Conservation (phyloP, 345 rosid species). For the Leavenworthia alabamica region DNA sequence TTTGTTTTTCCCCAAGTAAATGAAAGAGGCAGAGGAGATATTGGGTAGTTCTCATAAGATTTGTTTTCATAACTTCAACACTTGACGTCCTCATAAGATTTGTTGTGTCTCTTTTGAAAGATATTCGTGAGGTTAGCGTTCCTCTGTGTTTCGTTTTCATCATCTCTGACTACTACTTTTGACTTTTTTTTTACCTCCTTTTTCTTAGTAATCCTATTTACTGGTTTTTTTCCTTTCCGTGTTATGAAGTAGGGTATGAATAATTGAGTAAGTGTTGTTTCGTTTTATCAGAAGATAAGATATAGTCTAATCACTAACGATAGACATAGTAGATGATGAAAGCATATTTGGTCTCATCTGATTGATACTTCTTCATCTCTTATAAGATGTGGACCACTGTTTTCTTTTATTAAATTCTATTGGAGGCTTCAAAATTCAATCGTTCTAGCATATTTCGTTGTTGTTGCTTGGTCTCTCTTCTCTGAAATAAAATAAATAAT, state of each 20-base stretch:
- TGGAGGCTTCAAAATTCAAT: too few relatives aligned
- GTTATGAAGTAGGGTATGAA: not conserved
- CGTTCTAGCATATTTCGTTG: too few relatives aligned
- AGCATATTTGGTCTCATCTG: slow-evolving; percentile 4
- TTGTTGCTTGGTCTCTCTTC: too few relatives aligned
- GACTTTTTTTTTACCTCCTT: not conserved
- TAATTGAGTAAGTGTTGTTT: not conserved
- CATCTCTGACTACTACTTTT: not conserved
- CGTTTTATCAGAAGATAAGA: not conserved
- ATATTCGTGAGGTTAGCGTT: slow-evolving; percentile 8
- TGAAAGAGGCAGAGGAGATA: slow-evolving; percentile 10
- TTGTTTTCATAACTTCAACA: too few relatives aligned
- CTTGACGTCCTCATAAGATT: slow-evolving; percentile 23
- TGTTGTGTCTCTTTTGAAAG: slow-evolving; percentile 22
- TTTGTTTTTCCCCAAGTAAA: not conserved
- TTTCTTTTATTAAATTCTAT: too few relatives aligned
- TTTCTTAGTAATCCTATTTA: not conserved
- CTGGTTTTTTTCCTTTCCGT: not conserved
- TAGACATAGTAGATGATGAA: not conserved
- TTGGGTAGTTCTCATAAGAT: slow-evolving; percentile 22
- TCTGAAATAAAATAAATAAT: too few relatives aligned
- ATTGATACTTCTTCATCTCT: slow-evolving; percentile 10
- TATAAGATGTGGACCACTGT: slow-evolving; percentile 4
- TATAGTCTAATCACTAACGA: not conserved
- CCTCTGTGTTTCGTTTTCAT: slow-evolving; percentile 14